A percentile compares a stretch with the other conserved stretches of the same genome.
These are phyloP conservation scores for Xeromyces bisporus DNA, from an alignment of 495 filamentous ascomycete species.

Conservation along the genomic window DNA sequence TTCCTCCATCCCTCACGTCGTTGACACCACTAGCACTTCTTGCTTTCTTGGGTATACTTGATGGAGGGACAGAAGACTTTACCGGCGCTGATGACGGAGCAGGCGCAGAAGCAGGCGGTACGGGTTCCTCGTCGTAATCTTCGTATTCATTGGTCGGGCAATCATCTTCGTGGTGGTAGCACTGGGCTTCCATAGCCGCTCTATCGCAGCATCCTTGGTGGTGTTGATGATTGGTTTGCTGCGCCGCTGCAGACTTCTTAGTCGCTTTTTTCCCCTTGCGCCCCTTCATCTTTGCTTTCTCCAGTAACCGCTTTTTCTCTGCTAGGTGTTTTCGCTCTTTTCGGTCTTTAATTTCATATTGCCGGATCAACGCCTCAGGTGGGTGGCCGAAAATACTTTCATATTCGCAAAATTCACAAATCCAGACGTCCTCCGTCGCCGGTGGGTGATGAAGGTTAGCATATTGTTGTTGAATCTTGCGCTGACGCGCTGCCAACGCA, in stretches of 20 bases:
- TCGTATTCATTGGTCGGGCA: slow-evolving; percentile 38
- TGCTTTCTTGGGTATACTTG: slow-evolving; percentile 12
- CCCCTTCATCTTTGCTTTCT: slow-evolving; percentile 91
- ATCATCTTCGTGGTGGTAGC: slow-evolving; percentile 32
- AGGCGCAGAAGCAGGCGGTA: slow-evolving; percentile 8
- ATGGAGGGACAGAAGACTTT: slow-evolving; percentile 18
- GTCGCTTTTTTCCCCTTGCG: slow-evolving; percentile 59
- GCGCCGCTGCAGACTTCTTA: slow-evolving; percentile 32
- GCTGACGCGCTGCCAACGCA: slow-evolving; percentile 45
- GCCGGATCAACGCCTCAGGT: slow-evolving; percentile 68
- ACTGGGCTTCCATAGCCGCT: slow-evolving; percentile 25
- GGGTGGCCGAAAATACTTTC: slow-evolving; percentile 71
- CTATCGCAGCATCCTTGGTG: slow-evolving; percentile 32
- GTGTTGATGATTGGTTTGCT: slow-evolving; percentile 26
- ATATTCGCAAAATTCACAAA: slow-evolving; percentile 88
- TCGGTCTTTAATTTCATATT: slow-evolving; percentile 89
- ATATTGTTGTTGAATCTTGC: slow-evolving; percentile 52
- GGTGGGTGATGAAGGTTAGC: slow-evolving; percentile 63
- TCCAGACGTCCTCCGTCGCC: slow-evolving; percentile 65
- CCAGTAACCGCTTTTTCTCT: slow-evolving; percentile 68
- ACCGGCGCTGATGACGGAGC: slow-evolving; percentile 20
- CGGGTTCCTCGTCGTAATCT: slow-evolving; percentile 38
- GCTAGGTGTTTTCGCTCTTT: slow-evolving; percentile 64
- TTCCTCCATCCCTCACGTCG: slow-evolving; percentile 14
- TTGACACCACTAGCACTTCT: slow-evolving; percentile 7